Base-by-base conservation (phyloP, 306 rosid species). In the Castanospermum australe region DNA sequence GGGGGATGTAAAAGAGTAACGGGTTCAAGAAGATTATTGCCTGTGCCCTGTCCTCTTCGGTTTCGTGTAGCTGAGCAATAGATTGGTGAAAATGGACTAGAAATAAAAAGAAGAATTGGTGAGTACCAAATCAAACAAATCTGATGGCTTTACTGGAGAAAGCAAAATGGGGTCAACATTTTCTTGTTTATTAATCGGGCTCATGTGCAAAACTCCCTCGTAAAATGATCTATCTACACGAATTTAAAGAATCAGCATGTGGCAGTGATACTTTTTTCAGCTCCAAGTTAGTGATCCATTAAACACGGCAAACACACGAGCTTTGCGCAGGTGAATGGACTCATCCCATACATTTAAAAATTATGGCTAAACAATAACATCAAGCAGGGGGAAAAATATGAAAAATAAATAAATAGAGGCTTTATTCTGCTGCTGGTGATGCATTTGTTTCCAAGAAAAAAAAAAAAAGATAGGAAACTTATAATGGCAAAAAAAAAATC, bases 281-380 rank as follows among this genome's bases (percentile, higher is more conserved):
- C 84, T 82, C 75, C 71, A 75, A 82, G 84, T 50, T 67, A 77
- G 83, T 83, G 97, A 93, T 91, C 96, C 97, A 70, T 68, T 86
- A 89, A 85, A 86, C 63, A 60, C 97, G 92, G 87, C 22, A 41
- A 50, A 64, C 61, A 77, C 91, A 89, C 93, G 90, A 85, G 81
- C 87, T 67, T 86, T 50, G 59, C 15, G 66, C 48, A 48, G 18
- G 38, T 30, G 56, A 44, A 21, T 54, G 44, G 6, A 56, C 20
- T 33, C 77, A 25, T 17, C 44, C 17, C 42, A 39, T 51, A 44
- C 38, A 51, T n/a, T 55, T 64, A 22, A 41, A 33, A 5, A 33
- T 33, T 38, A 64, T 38, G 17, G 71, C 44, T 78, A 20, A 45
- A 67, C 38, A 33, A 54, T 25, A 73, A 39, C 32, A 44, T 14